phyloP scores from a whole-genome alignment of 805 yeast species.

The Torulaspora microellipsoides region DNA sequence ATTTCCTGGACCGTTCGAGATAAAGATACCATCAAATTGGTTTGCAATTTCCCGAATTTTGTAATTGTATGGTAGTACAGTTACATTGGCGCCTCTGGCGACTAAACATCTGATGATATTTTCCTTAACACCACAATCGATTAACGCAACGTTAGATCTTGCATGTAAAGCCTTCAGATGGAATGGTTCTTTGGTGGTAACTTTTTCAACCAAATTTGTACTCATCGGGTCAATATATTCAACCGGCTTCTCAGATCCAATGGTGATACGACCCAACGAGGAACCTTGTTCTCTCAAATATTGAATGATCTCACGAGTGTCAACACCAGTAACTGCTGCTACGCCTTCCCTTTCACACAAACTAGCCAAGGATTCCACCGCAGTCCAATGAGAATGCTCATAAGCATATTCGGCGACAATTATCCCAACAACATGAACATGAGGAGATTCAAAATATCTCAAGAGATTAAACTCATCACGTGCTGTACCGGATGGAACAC shows the following conservation, averaged over 20 bases:
- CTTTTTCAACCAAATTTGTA: slow-evolving; percentile 85
- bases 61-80: slow-evolving; percentile 94
- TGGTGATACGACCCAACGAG: slow-evolving; percentile 80
- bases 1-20: slow-evolving; percentile 97
- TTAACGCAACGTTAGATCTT: slow-evolving; percentile 69
- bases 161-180: slow-evolving; percentile 60
- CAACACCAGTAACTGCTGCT: slow-evolving; percentile 95
- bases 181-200: slow-evolving; percentile 93
- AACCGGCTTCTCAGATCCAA: slow-evolving; percentile 44
- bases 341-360: slow-evolving; percentile 98
- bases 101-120: slow-evolving; percentile 92
- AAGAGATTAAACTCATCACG: slow-evolving; percentile 82
- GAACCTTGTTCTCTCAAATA: slow-evolving; percentile 96
- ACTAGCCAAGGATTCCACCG: slow-evolving; percentile 88
- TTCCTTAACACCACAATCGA: slow-evolving; percentile 98
- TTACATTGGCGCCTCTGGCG: slow-evolving; percentile 90
- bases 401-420: slow-evolving; percentile 95
- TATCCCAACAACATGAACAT: slow-evolving; percentile 90
- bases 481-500: slow-evolving; percentile 83
- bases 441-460: slow-evolving; percentile 88
- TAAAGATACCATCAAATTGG: slow-evolving; percentile 91
- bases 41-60: slow-evolving; percentile 87
- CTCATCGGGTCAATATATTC: slow-evolving; percentile 88
- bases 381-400: slow-evolving; percentile 99
- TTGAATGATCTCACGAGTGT: slow-evolving; percentile 90